A percentile compares a stretch with the other conserved stretches of the same genome.
These are phyloP conservation scores for Rhinocladiella mackenziei DNA, from an alignment of 2,329 filamentous ascomycete species.

Conservation along the genomic window DNA sequence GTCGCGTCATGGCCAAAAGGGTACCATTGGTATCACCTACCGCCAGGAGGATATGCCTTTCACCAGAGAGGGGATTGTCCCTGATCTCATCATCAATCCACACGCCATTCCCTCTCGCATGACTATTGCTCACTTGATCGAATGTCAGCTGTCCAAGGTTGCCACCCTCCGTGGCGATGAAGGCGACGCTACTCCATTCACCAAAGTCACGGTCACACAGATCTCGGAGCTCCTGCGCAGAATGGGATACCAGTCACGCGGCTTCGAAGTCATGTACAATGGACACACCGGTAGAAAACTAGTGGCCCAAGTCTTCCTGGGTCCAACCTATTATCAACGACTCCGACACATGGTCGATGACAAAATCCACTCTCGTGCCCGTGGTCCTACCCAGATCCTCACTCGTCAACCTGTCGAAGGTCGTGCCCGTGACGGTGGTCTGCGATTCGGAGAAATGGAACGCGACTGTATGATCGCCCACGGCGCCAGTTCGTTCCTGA, in stretches of 20 bases:
- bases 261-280: slow-evolving; percentile 98
- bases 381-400: slow-evolving; percentile 94
- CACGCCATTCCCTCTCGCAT: slow-evolving; percentile 99
- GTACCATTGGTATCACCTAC: slow-evolving; percentile 98
- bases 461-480: slow-evolving; percentile 99
- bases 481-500: slow-evolving; percentile 91
- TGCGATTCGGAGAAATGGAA: slow-evolving; percentile 99
- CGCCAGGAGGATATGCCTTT: slow-evolving; percentile 99
- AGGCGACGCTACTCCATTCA: slow-evolving; percentile 96
- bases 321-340: slow-evolving; percentile 97
- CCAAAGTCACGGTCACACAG: slow-evolving; percentile 92
- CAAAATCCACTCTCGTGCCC: slow-evolving; percentile 98
- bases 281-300: slow-evolving; percentile 94
- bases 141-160: slow-evolving; percentile 96
- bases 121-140: slow-evolving; percentile 99
- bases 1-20: slow-evolving; percentile 97
- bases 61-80: slow-evolving; percentile 81
- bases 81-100: slow-evolving; percentile 97
- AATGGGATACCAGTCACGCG: slow-evolving; percentile 92
- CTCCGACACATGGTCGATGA: slow-evolving; percentile 99
- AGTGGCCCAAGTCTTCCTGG: slow-evolving; percentile 90
- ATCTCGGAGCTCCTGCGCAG: slow-evolving; percentile 81
- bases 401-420: slow-evolving; percentile 96
- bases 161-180: slow-evolving; percentile 89
- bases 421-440: slow-evolving; percentile 93